Conservation (phyloP, 2,329 filamentous ascomycete genomes). For the Penicillium sp. region DNA sequence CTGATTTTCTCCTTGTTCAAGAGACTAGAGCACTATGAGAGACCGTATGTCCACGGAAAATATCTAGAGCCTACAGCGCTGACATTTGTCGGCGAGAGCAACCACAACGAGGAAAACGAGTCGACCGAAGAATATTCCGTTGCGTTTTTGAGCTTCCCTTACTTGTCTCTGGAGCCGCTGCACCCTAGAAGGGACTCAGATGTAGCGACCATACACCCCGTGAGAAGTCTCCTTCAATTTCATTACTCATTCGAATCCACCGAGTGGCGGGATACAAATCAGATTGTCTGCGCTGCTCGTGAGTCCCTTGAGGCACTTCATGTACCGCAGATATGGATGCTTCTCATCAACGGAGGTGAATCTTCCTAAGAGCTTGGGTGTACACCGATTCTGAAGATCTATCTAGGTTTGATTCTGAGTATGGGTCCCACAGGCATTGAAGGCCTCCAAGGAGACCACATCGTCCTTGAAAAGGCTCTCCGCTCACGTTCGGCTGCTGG, state of each 20-base stretch:
- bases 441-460: not conserved
- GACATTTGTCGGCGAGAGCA: conserved; percentile 1
- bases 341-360: conserved; percentile 5
- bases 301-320: conserved; percentile 2
- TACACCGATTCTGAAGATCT: not conserved
- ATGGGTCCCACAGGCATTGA: conserved; percentile 2
- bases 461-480: not conserved
- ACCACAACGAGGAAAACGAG: not conserved
- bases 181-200: not conserved
- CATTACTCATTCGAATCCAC: conserved; percentile 9
- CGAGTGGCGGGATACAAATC: not conserved
- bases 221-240: conserved; percentile 9
- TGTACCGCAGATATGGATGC: conserved; percentile 7
- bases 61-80: conserved; percentile 5
- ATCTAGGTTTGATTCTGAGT: conserved; percentile 3
- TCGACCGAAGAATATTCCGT: not conserved
- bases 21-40: conserved; percentile 3
- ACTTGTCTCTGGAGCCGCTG: conserved; percentile 1
- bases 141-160: conserved; percentile 7
- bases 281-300: conserved; percentile 1
- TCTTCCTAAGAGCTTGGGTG: not conserved
- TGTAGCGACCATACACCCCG: not conserved
- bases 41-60: conserved; percentile 4
- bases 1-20: conserved; percentile 4
- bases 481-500: not conserved